These are phyloP conservation scores for Penicillium waksmanii DNA, from an alignment of 495 filamentous ascomycete species.

Conservation along the genomic window DNA sequence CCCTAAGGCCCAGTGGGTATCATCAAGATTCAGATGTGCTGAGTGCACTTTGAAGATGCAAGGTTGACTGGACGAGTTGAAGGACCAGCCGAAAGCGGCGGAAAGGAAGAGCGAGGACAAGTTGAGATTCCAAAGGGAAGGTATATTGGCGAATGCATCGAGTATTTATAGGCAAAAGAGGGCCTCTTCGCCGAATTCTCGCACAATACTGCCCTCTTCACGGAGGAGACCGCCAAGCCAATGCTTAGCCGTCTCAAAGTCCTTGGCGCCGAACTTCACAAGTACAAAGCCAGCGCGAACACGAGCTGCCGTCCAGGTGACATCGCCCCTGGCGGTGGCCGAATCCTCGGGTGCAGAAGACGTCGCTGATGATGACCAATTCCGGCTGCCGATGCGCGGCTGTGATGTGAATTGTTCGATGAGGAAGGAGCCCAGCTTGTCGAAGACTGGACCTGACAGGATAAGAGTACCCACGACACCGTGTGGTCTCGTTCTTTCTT, in stretches of 20 bases:
- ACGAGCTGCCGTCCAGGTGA: slow-evolving; percentile 85
- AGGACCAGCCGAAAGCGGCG: not conserved
- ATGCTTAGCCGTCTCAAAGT: slow-evolving; percentile 62
- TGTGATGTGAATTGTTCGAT: slow-evolving; percentile 72
- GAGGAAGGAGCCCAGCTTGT: slow-evolving; percentile 67
- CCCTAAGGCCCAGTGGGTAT: slow-evolving; percentile 16
- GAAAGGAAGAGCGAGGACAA: not conserved
- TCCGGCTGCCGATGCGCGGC: slow-evolving; percentile 81
- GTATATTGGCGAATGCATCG: not conserved
- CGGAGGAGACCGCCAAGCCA: slow-evolving; percentile 63
- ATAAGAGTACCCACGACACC: slow-evolving; percentile 82
- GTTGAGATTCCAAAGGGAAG: not conserved
- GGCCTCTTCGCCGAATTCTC: slow-evolving; percentile 65
- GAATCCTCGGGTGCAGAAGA: slow-evolving; percentile 35
- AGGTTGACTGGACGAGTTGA: slow-evolving; percentile 3
- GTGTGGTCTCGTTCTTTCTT: slow-evolving; percentile 50
- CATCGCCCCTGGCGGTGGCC: slow-evolving; percentile 53
- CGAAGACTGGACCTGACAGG: slow-evolving; percentile 73
- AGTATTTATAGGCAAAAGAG: slow-evolving; percentile 57
- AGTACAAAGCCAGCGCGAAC: slow-evolving; percentile 79
- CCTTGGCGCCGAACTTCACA: slow-evolving; percentile 77
- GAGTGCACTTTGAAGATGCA: not conserved
- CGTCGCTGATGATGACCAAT: slow-evolving; percentile 60
- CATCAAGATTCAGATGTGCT: slow-evolving; percentile 13
- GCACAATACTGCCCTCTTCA: slow-evolving; percentile 59